Evolutionary conservation across 345 rosid species (phyloP), one percentile per base, ranked within the genome.

Genomic region (Boechera divaricarpa): DNA sequence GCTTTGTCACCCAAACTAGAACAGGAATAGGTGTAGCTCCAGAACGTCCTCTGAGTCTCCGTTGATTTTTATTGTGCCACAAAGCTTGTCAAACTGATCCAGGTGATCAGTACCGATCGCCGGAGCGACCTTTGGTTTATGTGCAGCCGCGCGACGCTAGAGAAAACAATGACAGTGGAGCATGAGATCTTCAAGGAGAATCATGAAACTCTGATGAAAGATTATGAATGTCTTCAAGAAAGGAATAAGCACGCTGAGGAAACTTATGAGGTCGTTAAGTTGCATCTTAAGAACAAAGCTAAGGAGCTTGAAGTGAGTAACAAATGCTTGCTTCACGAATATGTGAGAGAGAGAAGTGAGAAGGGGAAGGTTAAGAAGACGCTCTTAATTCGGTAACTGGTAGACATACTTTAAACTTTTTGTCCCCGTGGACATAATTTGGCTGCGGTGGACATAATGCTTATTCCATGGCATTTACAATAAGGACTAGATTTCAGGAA

Each of bases 141-240:
- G 24, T 21, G 24, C 24, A 21, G 24, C 24, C 1, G 24, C 24
- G 1, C 24, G 24, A 21, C 24, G 24, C 24, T 21, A 21, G 1
- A 21, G 67, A 21, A 7, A 12, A 4, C 3, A 7, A 0, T 48
- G 26, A 0, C 18, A 18, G 0, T 31, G 24, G 63, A 61, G 41
- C 7, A 69, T 61, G 49, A 61, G 0, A 69, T 31, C 9, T 51
- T 68, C 26, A 67, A 29, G 79, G 74, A 75, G 62, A 59, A 75
- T 28, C 68, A 75, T n/a, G 62, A 75, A 55, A 59, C 5, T 5
- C 7, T 68, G 29, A 1, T 0, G 21, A 52, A 7, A 13, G 45
- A 69, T 11, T 58, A 49, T 32, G 47, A 38, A 26, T 8, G 36
- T 49, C 63, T 68, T 16, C 10, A 51, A 2, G 28, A 60, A 21